A percentile compares a stretch with the other conserved stretches of the same genome.
Evolutionary conservation across 306 rosid species (phyloP).

Genomic region (Trichosanthes truncata): DNA sequence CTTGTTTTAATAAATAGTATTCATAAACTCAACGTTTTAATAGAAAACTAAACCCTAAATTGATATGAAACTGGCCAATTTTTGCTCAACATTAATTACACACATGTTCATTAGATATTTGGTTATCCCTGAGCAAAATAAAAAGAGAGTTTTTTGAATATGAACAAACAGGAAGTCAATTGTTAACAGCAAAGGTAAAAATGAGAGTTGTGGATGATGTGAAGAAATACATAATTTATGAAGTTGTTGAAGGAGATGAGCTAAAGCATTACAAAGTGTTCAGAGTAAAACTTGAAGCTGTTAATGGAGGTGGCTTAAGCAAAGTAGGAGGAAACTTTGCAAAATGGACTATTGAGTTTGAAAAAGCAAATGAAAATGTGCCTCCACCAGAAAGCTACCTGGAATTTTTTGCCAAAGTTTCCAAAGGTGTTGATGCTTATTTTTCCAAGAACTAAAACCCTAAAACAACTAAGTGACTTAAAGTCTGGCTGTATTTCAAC

Average conservation of each 20-base stretch:
- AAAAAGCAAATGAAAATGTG: slow-evolving; percentile 12
- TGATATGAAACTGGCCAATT: not conserved
- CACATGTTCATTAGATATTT: too few species aligned
- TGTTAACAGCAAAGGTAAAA: not conserved
- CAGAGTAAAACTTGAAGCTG: not conserved
- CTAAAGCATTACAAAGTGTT: not conserved
- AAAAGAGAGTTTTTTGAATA: not conserved
- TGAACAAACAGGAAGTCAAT: not conserved
- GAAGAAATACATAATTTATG: not conserved
- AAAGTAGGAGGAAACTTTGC: not conserved
- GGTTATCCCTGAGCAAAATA: not conserved
- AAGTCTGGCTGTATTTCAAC: not conserved
- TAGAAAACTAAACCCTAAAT: too few species aligned
- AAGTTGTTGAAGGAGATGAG: not conserved
- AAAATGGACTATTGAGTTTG: slow-evolving; percentile 10
- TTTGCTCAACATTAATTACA: too few species aligned
- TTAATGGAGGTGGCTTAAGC: not conserved
- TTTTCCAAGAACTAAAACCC: not conserved
- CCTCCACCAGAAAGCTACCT: not conserved
- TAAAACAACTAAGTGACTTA: not conserved
- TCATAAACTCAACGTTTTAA: too few species aligned
- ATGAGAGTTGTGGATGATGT: not conserved
- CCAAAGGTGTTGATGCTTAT: slow-evolving; percentile 11
- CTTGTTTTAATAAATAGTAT: too few species aligned
- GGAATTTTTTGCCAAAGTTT: not conserved